Percentiles rank a stretch among this genome's conserved stretches.
phyloP scores from a whole-genome alignment of 208 protist species.

The Acanthamoeba culbertsoni region DNA sequence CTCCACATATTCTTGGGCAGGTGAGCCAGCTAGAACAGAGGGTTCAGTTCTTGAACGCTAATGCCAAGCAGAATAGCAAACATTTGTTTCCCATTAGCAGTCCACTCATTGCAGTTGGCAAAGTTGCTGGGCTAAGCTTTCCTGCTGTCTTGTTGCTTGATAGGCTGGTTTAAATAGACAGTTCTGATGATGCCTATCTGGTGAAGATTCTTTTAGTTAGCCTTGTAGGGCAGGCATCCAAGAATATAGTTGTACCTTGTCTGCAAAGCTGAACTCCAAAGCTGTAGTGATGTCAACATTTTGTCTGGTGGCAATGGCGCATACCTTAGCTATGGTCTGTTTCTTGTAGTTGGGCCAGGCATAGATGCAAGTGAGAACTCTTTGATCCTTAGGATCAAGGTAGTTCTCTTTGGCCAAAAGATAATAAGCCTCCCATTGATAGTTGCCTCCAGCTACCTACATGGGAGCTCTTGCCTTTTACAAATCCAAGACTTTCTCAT shows the following conservation, averaged over 20 bases:
- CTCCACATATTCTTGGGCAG: not conserved
- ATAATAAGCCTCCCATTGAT: too few relatives aligned
- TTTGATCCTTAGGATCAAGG: too few relatives aligned
- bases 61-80: not conserved
- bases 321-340: not conserved
- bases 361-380: too few relatives aligned
- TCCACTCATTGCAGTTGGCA: not conserved
- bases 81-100: not conserved
- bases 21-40: not conserved
- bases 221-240: not conserved
- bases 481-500: too few relatives aligned
- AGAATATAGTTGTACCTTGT: not conserved
- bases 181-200: not conserved
- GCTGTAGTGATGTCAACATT: not conserved
- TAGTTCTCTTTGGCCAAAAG: too few relatives aligned
- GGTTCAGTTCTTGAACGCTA: not conserved
- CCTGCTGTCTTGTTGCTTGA: not conserved
- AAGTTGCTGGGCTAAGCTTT: not conserved
- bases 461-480: too few relatives aligned
- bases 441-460: too few relatives aligned
- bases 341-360: too few relatives aligned
- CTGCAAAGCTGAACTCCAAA: not conserved
- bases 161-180: not conserved
- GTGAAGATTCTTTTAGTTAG: not conserved
- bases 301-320: not conserved